Conservation (phyloP, 805 yeast species). For the Zygoascus flipseniorum region DNA sequence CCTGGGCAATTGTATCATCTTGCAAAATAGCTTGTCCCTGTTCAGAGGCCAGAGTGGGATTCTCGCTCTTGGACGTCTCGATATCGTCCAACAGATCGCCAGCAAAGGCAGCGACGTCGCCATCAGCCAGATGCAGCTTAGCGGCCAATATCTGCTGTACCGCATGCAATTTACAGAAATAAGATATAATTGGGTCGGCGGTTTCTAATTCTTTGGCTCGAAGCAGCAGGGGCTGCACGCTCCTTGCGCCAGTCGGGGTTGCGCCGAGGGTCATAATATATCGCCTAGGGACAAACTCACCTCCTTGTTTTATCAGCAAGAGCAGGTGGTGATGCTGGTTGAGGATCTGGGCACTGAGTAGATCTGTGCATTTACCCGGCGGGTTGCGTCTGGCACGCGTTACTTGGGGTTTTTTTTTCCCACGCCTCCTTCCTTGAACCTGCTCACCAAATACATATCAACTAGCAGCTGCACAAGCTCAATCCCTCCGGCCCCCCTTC, state of each 20-base stretch:
- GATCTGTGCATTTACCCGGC: not conserved
- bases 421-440: not conserved
- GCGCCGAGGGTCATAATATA: not conserved
- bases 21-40: conserved; percentile 41
- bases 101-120: conserved; percentile 52
- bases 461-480: not conserved
- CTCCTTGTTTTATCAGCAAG: too few relatives aligned
- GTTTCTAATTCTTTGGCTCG: conserved; percentile 40
- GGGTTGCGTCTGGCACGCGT: not conserved
- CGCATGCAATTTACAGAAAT: conserved; percentile 63
- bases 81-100: conserved; percentile 58
- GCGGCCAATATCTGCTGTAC: conserved; percentile 60
- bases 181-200: conserved; percentile 60
- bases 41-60: conserved; percentile 30
- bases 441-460: not conserved
- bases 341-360: too few relatives aligned
- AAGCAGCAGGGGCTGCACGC: conserved; percentile 20
- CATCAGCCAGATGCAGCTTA: conserved; percentile 48
- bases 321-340: too few relatives aligned
- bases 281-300: too few relatives aligned
- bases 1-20: conserved; percentile 51
- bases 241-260: conserved; percentile 20
- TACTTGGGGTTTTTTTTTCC: not conserved
- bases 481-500: not conserved
- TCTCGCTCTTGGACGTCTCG: conserved; percentile 44